Conservation (phyloP, 2,329 filamentous ascomycete genomes). For the Ceratocystis lukuohia region DNA sequence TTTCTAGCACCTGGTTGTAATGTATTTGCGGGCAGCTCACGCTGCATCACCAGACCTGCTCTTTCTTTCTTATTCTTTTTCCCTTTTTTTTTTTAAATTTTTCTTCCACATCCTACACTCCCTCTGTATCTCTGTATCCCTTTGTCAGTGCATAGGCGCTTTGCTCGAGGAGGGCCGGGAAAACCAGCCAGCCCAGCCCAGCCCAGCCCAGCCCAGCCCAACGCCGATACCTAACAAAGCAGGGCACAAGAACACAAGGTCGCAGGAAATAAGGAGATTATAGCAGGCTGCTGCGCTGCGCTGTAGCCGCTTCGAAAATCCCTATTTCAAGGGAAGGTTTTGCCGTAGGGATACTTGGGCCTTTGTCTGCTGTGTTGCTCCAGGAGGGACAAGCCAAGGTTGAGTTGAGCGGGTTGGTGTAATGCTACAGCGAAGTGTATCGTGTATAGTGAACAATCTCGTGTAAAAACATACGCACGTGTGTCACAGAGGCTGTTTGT, state of each 20-base stretch:
- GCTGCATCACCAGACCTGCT: background rate
- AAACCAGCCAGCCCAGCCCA: too few species aligned
- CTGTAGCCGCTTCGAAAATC: slow-evolving; percentile 6
- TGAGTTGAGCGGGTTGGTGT: too few species aligned
- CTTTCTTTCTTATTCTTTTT: too few species aligned
- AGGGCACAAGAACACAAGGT: background rate
- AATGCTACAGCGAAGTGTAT: background rate
- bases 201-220: too few species aligned
- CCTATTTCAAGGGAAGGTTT: slow-evolving; percentile 3
- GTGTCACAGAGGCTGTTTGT: too few species aligned
- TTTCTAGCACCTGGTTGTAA: background rate
- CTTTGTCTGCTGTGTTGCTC: background rate
- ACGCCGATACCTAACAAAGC: background rate
- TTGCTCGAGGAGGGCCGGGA: background rate
- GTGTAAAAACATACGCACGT: background rate
- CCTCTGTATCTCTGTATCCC: too few species aligned
- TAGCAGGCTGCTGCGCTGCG: background rate
- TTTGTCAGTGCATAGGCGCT: too few species aligned
- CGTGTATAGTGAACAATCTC: background rate
- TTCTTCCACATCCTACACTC: background rate
- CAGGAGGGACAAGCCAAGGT: background rate
- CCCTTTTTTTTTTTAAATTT: background rate
- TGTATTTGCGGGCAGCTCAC: too few species aligned
- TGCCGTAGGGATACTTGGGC: background rate
- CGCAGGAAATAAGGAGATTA: background rate